Evolutionary conservation across 2,329 filamentous ascomycete genomes (phyloP), one percentile per base, ranked within the genome.

Genomic region (Apiospora rasikravindrae): DNA sequence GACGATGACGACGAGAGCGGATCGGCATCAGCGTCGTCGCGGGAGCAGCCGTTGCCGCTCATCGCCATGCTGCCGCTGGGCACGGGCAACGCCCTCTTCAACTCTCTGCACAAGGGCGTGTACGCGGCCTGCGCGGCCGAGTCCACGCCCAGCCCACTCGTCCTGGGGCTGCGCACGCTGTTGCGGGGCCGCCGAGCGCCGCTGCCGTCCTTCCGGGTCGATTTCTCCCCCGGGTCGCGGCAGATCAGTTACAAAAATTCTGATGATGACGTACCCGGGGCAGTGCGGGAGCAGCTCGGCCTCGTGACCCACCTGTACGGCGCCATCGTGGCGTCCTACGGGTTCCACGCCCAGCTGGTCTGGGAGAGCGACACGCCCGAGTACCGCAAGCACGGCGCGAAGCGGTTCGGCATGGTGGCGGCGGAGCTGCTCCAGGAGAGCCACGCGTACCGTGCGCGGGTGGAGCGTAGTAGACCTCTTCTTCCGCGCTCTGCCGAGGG

Each of bases 321-420:
- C 37, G 93, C 92, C 33, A 94, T 98, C 29, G 95, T 98, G 1
- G 92, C 92, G 64, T 96, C 93, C 81, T 97, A 97, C 88, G 96
- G 93, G 26, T 90, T 98, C 78, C 96, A 98, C 79, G 94, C 95
- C 42, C 91, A 92, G 57, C 87, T 98, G 4, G 94, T 98, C 29
- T 95, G 94, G 77, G 95, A 98, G 83, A 96, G 93, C 81, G 96
- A 98, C 81, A 97, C 95, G 0, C 85, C 89, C 0, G 92, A 90
- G 75, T 96, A 96, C 82, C 92, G 96, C 74, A 89, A 90, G 75
- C 91, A 93, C 78, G 96, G 96, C 16, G 86, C 87, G 44, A 89
- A 92, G 79, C 88, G 96, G 26, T 98, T 98, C 83, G 88, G 91
- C 71, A 94, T 98, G 89, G 95, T 94, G 0, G 95, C 94, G 0